Evolutionary conservation across 805 yeast species (phyloP).

Genomic region (Teunomyces aglyptinius): DNA sequence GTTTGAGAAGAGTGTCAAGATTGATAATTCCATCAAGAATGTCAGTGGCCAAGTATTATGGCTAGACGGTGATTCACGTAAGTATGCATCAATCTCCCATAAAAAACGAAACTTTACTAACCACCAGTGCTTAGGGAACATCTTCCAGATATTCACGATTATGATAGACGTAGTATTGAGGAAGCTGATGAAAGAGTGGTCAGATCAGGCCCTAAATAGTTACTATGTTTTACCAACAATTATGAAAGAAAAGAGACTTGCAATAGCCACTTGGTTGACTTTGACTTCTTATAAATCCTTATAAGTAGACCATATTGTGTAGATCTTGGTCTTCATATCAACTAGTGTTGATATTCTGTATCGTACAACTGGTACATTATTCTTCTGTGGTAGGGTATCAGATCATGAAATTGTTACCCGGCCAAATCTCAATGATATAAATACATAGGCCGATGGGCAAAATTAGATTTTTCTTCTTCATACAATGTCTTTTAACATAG

Average conservation of each 20-base stretch:
- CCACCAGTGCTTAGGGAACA: conserved; percentile 41
- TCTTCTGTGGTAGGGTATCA: neutral
- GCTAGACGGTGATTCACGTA: conserved; percentile 52
- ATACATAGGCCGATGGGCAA: conserved; percentile 3
- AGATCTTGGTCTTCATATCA: too few species aligned
- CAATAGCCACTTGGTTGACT: too few species aligned
- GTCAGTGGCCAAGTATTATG: conserved; percentile 56
- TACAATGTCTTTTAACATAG: conserved; percentile 51
- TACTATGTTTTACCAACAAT: neutral
- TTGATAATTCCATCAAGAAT: conserved; percentile 54
- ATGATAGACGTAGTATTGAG: conserved; percentile 37
- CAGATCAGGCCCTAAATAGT: neutral
- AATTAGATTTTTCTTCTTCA: conserved; percentile 24
- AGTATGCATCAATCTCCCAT: conserved; percentile 9
- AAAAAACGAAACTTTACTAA: conserved; percentile 12
- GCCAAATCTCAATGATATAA: conserved; percentile 7
- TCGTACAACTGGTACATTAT: too few species aligned
- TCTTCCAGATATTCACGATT: conserved; percentile 62
- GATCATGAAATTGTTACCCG: conserved; percentile 7
- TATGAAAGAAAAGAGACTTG: neutral
- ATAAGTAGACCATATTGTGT: too few species aligned
- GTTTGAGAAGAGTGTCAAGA: conserved; percentile 57
- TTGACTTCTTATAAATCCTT: too few species aligned
- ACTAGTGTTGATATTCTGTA: too few species aligned
- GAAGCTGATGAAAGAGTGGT: neutral